These are phyloP conservation scores for Phylloporus scabripes DNA, from an alignment of 768 basidiomycete genomes.

Conservation along the genomic window DNA sequence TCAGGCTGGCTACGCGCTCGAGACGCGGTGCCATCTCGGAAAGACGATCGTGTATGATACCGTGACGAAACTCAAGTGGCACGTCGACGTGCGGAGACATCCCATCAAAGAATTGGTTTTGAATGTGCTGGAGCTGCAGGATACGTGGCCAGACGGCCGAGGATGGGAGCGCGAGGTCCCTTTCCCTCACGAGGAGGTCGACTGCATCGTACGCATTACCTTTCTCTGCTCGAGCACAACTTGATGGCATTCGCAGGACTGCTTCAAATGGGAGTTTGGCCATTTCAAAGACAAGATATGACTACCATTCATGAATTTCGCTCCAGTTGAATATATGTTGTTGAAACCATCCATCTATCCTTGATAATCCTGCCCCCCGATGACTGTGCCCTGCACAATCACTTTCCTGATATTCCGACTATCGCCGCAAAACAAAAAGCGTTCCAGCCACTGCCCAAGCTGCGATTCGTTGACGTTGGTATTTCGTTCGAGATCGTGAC, in stretches of 20 bases:
- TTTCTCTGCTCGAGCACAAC: not conserved
- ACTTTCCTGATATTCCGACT: conserved; percentile 78
- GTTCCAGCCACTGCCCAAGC: conserved; percentile 62
- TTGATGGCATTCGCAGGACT: conserved; percentile 46
- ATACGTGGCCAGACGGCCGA: conserved; percentile 34
- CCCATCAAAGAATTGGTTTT: conserved; percentile 51
- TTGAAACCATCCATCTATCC: conserved; percentile 1
- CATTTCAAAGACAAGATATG: conserved; percentile 32
- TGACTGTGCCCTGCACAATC: conserved; percentile 73
- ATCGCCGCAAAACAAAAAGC: conserved; percentile 84
- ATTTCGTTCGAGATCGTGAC: conserved; percentile 32
- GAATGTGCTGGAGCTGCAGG: conserved; percentile 45
- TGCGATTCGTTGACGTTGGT: conserved; percentile 25
- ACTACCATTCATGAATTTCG: not conserved
- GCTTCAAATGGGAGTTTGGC: conserved; percentile 73
- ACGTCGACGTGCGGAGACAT: conserved; percentile 50
- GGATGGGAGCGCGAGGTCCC: conserved; percentile 49
- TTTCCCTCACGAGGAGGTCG: conserved; percentile 49
- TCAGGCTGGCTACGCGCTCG: conserved; percentile 61
- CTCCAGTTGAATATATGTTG: not conserved
- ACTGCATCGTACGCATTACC: conserved; percentile 50
- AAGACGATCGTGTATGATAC: conserved; percentile 63
- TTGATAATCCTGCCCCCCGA: conserved; percentile 61
- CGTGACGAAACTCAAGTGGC: conserved; percentile 57
- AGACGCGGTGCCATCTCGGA: conserved; percentile 59